A percentile compares a stretch with the other conserved stretches of the same genome.
These are phyloP conservation scores for Fagus sylvatica DNA, from an alignment of 306 rosid species.

Conservation along the genomic window DNA sequence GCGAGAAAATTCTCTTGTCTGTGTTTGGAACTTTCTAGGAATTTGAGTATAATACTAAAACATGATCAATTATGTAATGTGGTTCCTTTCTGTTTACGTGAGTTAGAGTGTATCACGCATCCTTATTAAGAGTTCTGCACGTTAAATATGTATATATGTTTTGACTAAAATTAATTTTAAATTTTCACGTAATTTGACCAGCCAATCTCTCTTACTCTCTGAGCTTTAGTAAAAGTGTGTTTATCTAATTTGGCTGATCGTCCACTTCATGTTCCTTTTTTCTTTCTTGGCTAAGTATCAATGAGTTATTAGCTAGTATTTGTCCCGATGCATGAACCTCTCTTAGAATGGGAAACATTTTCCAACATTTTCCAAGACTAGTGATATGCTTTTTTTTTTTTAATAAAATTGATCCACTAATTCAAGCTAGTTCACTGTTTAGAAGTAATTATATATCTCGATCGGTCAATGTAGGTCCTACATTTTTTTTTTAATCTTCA, in stretches of 20 bases:
- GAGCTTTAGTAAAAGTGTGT: not conserved
- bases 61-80: not conserved
- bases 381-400: not conserved
- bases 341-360: constrained; percentile 15
- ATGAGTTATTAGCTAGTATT: not conserved
- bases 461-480: not conserved
- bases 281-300: not conserved
- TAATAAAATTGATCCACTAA: constrained; percentile 2
- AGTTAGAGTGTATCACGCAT: constrained; percentile 14
- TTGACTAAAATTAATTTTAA: not conserved
- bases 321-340: constrained; percentile 38
- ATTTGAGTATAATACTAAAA: not conserved
- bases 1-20: not conserved
- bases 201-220: constrained; percentile 3
- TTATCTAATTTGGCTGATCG: not conserved
- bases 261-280: not conserved
- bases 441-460: not conserved
- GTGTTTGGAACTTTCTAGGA: not conserved
- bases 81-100: constrained; percentile 4
- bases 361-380: not conserved
- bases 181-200: constrained; percentile 15
- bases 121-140: constrained; percentile 13
- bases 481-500: not conserved
- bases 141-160: not conserved
- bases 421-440: not conserved